Conservation (phyloP, 176 grass and related monocot species). For the Urochloa ruziziensis region DNA sequence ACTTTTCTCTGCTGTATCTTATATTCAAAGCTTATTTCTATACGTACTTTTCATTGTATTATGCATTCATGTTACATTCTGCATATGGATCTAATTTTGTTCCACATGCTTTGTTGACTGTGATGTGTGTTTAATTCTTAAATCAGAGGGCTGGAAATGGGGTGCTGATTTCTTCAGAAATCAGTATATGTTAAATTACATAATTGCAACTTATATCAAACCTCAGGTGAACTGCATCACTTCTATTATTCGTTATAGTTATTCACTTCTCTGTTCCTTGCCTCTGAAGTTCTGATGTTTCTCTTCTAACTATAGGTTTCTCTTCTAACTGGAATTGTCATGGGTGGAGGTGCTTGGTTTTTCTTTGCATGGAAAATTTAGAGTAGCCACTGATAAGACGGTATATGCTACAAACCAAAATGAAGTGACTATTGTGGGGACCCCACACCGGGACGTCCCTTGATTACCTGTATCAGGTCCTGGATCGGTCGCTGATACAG, state of each 20-base stretch:
- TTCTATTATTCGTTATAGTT: slow-evolving; percentile 1
- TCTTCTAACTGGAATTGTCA: slow-evolving; percentile 71
- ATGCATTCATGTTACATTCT: neutral
- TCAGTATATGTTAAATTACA: slow-evolving; percentile 71
- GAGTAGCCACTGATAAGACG: slow-evolving; percentile 80
- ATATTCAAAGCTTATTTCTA: neutral
- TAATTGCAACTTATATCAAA: slow-evolving; percentile 77
- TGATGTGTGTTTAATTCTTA: slow-evolving; percentile 17
- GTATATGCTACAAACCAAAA: slow-evolving; percentile 54
- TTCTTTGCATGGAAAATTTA: slow-evolving; percentile 87
- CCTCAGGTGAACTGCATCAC: slow-evolving; percentile 58
- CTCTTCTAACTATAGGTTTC: slow-evolving; percentile 85
- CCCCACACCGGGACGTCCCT: no score
- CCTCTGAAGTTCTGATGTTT: slow-evolving; percentile 37
- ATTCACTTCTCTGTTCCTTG: neutral
- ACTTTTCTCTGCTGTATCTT: no score
- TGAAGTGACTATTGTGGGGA: no score
- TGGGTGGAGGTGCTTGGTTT: slow-evolving; percentile 91
- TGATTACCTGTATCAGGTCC: no score
- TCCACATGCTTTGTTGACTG: slow-evolving; percentile 2
- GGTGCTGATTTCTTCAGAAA: slow-evolving; percentile 70
- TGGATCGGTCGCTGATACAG: no score
- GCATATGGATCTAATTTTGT: neutral
- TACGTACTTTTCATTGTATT: no score
- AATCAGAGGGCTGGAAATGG: slow-evolving; percentile 66